Evolutionary conservation across 2,329 filamentous ascomycete genomes (phyloP).

Genomic region (Cordyceps pruinosa): DNA sequence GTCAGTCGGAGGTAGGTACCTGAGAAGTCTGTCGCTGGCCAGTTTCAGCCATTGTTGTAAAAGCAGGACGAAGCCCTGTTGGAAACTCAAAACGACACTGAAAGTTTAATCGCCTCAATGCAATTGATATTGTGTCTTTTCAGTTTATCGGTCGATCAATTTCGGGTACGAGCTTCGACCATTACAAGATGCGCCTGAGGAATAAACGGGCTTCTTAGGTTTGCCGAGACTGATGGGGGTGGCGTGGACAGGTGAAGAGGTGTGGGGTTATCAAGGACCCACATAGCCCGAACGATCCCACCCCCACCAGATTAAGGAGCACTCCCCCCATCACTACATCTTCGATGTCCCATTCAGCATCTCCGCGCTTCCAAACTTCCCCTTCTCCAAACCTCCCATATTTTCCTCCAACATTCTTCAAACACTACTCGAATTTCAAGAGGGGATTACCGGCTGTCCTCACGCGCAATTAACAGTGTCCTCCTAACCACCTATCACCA

Average conservation of each 20-base stretch:
- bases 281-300: background rate
- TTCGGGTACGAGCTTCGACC: background rate
- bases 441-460: background rate
- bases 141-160: background rate
- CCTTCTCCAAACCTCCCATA: background rate
- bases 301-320: background rate
- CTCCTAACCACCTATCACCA: background rate
- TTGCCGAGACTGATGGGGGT: background rate
- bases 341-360: background rate
- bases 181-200: background rate
- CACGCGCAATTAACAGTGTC: background rate
- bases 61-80: background rate
- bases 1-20: too few species aligned
- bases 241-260: background rate
- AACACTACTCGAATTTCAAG: background rate
- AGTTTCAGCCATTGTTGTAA: too few species aligned
- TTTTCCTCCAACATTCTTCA: background rate
- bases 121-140: too few species aligned
- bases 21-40: too few species aligned
- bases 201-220: background rate
- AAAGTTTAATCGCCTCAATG: too few species aligned
- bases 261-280: background rate
- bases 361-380: background rate
- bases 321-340: conserved; percentile 4
- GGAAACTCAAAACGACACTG: too few species aligned